These are phyloP conservation scores for Chenopodium quinoa DNA, from an alignment of 148 eudicot species.

Conservation along the genomic window DNA sequence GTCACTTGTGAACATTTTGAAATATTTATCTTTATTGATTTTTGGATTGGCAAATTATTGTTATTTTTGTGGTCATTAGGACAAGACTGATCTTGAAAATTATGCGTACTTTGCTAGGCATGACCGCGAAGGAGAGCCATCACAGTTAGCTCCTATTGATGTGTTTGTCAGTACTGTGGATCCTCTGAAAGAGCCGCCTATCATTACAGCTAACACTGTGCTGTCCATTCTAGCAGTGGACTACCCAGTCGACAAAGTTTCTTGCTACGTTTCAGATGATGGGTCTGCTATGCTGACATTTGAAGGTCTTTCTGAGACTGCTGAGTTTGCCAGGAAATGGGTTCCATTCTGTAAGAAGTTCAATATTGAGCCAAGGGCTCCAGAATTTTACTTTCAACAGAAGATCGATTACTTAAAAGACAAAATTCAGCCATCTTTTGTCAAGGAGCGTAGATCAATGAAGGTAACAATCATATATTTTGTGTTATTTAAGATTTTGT, in stretches of 20 bases:
- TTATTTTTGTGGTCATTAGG: not conserved
- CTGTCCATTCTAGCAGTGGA: conserved; percentile 93
- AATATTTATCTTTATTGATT: too few species aligned
- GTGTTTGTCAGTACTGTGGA: conserved; percentile 98
- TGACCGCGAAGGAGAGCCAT: conserved; percentile 96
- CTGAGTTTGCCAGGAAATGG: conserved; percentile 96
- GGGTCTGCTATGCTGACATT: conserved; percentile 96
- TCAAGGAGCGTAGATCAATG: conserved; percentile 95
- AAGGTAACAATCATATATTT: conserved; percentile 47
- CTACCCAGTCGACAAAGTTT: conserved; percentile 95
- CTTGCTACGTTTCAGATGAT: conserved; percentile 96
- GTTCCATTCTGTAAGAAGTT: conserved; percentile 96
- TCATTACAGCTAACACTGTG: conserved; percentile 94
- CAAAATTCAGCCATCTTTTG: conserved; percentile 95
- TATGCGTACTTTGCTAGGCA: conserved; percentile 43
- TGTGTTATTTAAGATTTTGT: not conserved
- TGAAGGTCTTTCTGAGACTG: conserved; percentile 87
- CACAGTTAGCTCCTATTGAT: conserved; percentile 87
- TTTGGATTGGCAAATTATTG: not conserved
- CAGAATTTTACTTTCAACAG: conserved; percentile 89
- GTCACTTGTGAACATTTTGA: not conserved
- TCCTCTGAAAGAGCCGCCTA: conserved; percentile 94
- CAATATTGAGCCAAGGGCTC: conserved; percentile 92
- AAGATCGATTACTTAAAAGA: conserved; percentile 94
- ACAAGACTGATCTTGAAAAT: not conserved